Base-by-base conservation (phyloP, 2,329 filamentous ascomycete genomes). In the Monilinia vaccinii-corymbosi region DNA sequence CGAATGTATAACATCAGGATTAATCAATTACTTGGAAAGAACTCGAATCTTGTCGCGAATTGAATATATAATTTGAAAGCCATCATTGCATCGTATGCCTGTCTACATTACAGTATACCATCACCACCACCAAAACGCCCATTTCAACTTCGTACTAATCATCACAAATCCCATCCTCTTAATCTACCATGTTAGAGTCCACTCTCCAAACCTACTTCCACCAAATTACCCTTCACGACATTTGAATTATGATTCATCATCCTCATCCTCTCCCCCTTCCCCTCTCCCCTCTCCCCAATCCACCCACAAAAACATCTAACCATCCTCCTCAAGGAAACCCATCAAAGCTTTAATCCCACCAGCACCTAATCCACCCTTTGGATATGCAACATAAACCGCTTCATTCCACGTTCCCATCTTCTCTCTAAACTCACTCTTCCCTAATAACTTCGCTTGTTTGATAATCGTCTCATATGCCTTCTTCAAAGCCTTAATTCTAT, bases 341-440 rank as follows among this genome's bases (percentile, higher is more conserved):
- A 96, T 80, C 66, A 97, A 84, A n/a, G 91, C 90, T 72, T 88
- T 84, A 63, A 91, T 84, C 47, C 91, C 92, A 63, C 86, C 83
- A 49, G 92, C 84, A 1, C 91, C 91, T 32, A 97, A 79, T 9
- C 92, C 91, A 70, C 91, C 86, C 61, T 88, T 86, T 45, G 92
- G 92, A 74, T 96, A 97, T 71, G 89, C 91, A 66, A 97, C 91
- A 74, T 90, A 97, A 32, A 93, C 85, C 51, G 88, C 85, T 70
- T 96, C 91, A 62, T 92, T 90, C 61, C 84, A 78, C 5, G 89
- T 89, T 57, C 92, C 92, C 72, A 97, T 84, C 80, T 97, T 97
- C 76, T 89, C 87, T 62, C 92, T 80, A 77, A 97, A 97, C 72
- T 92, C 91, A 58, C 84, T 87, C 82, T 96, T 96, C 71, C 88